phyloP scores from a whole-genome alignment of 352 stramenopile genomes.

The Phytophthora europaea region DNA sequence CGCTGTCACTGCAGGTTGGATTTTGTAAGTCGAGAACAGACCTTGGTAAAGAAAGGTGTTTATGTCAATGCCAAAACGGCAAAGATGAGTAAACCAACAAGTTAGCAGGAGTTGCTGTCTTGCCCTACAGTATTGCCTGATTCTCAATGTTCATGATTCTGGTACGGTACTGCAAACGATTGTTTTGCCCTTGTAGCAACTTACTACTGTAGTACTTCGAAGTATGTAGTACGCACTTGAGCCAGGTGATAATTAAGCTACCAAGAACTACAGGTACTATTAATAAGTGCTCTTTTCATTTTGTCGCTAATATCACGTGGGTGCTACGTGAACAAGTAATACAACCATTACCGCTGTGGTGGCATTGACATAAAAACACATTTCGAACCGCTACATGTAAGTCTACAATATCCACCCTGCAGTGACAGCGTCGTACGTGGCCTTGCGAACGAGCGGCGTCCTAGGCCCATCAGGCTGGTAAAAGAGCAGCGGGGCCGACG shows the following conservation, averaged over 20 bases:
- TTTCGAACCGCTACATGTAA: neutral
- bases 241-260: too few relatives aligned
- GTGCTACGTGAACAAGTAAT: neutral
- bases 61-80: neutral
- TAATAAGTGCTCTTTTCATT: too few relatives aligned
- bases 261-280: too few relatives aligned
- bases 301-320: too few relatives aligned
- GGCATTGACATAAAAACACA: neutral
- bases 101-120: neutral
- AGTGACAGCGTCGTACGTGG: conserved; percentile 41
- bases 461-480: conserved; percentile 38
- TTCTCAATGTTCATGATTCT: neutral
- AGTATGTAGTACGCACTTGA: too few relatives aligned
- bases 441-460: conserved; percentile 38
- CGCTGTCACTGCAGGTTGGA: conserved; percentile 28
- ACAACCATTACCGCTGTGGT: neutral
- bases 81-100: conserved; percentile 4
- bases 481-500: conserved; percentile 34
- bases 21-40: conserved; percentile 22
- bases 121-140: neutral
- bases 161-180: neutral
- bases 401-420: conserved; percentile 37
- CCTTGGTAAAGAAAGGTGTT: neutral
- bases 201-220: too few relatives aligned
- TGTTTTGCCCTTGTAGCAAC: neutral